A percentile compares a stretch with the other conserved stretches of the same genome.
Evolutionary conservation across 768 basidiomycete genomes (phyloP).

Genomic region (Suillus placidus): DNA sequence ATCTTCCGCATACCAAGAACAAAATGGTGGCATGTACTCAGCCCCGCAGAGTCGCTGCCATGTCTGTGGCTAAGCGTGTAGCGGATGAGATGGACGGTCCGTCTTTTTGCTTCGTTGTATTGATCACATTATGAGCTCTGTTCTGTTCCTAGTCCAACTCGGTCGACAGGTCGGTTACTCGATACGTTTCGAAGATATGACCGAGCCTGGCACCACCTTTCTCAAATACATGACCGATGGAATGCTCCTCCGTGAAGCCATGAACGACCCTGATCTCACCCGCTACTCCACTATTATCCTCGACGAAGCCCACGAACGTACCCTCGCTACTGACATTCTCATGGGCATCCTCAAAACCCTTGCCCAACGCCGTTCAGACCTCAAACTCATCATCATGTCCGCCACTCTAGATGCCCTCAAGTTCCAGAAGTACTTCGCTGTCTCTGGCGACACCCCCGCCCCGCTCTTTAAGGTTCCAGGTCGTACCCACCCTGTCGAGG

Average conservation of each 20-base stretch:
- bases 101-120: constrained; percentile 25
- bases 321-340: constrained; percentile 95
- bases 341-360: constrained; percentile 95
- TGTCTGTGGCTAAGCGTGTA: constrained; percentile 98
- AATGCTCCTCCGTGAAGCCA: constrained; percentile 98
- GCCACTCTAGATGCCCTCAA: constrained; percentile 96
- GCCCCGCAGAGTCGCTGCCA: constrained; percentile 93
- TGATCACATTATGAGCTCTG: background rate
- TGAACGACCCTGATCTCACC: constrained; percentile 89
- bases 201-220: constrained; percentile 87
- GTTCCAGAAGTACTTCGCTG: constrained; percentile 92
- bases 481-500: constrained; percentile 93
- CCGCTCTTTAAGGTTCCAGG: constrained; percentile 92
- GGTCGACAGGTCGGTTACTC: constrained; percentile 97
- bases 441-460: constrained; percentile 47
- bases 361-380: constrained; percentile 79
- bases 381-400: constrained; percentile 98
- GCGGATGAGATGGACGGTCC: constrained; percentile 98
- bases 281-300: constrained; percentile 99
- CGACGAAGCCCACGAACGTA: constrained; percentile 98
- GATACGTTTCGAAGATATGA: constrained; percentile 92
- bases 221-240: constrained; percentile 99
- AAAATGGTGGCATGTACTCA: constrained; percentile 97
- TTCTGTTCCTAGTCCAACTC: constrained; percentile 64
- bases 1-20: constrained; percentile 86